A percentile compares a stretch with the other conserved stretches of the same genome.
Conservation (phyloP, 2,329 filamentous ascomycete genomes). For the Pseudogymnoascus sp. region DNA sequence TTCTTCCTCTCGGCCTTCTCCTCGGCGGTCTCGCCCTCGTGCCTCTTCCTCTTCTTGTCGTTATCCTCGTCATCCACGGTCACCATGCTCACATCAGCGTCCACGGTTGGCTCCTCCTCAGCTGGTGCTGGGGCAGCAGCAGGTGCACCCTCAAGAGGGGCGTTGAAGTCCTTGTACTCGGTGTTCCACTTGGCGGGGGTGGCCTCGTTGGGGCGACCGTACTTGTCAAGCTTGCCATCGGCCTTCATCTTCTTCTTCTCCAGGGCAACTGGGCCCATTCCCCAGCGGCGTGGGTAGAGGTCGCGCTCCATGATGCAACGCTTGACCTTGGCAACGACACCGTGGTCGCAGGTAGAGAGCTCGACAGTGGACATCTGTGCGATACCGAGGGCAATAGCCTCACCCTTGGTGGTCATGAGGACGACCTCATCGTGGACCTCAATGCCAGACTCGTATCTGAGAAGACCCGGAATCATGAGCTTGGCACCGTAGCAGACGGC, state of each 20-base stretch:
- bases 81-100: constrained; percentile 42
- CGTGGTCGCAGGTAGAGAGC: constrained; percentile 93
- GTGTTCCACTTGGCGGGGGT: constrained; percentile 90
- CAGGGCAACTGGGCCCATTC: constrained; percentile 80
- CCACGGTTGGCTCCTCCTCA: constrained; percentile 27
- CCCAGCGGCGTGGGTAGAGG: constrained; percentile 94
- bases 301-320: constrained; percentile 99
- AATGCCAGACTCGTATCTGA: constrained; percentile 87
- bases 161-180: constrained; percentile 85
- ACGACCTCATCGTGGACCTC: constrained; percentile 95
- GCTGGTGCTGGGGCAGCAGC: constrained; percentile 33
- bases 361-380: constrained; percentile 98
- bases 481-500: constrained; percentile 98
- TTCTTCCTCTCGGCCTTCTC: constrained; percentile 49
- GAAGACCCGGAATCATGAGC: constrained; percentile 93
- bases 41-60: constrained; percentile 72
- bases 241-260: constrained; percentile 99
- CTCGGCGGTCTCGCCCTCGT: constrained; percentile 67
- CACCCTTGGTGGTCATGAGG: constrained; percentile 97
- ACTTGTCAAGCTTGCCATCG: constrained; percentile 97
- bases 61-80: constrained; percentile 45
- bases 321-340: constrained; percentile 98
- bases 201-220: constrained; percentile 80
- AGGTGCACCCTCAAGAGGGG: constrained; percentile 37
- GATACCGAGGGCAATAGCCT: constrained; percentile 93